Base-by-base conservation (phyloP, 1,284 basidiomycete species). In the Athelia sp. region DNA sequence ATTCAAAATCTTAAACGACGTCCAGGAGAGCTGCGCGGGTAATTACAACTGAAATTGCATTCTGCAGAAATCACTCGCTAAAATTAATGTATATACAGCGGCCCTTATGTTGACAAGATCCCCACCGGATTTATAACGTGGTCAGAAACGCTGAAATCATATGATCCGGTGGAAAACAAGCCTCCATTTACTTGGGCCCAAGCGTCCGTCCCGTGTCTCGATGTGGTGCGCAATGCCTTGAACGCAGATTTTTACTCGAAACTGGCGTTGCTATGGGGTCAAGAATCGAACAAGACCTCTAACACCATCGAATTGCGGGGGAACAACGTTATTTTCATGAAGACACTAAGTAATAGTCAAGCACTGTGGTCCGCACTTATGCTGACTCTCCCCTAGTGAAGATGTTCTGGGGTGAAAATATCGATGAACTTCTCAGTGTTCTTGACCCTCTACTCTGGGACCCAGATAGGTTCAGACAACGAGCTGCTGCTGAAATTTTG, bases 61-160 rank as follows among this genome's bases (percentile, higher is more conserved):
- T n/a, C n/a, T n/a, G 26, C 26, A 13, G 4, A 13, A n/a, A 14
- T 15, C 22, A 45, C 43, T 21, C 22, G 40, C 26, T 36, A 24
- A 44, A 19, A 21, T 24, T 44, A 23, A n/a, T 44, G 48, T 18
- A 23, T 29, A 29, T 43, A 2, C 52, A 78, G 73, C 23, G 70
- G 74, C 35, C 65, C 73, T 44, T 85, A 84, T 56, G 69, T 89
- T 9, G 96, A 98, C 71, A 91, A 93, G 63, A 71, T 87, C 19
- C 70, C 75, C 44, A 90, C 87, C 1, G 96, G 95, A 1, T 98
- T 96, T 77, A 69, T 98, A 46, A 74, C 84, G 1, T 98, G 95
- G 93, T 75, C 82, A 31, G 69, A 81, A 44, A 74, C 72, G 34
- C 73, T 93, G 50, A 84, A 86, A 60, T 91, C 80, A 26, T 93